Evolutionary conservation across 495 filamentous ascomycete species (phyloP).

Genomic region (Xylaria acuta): DNA sequence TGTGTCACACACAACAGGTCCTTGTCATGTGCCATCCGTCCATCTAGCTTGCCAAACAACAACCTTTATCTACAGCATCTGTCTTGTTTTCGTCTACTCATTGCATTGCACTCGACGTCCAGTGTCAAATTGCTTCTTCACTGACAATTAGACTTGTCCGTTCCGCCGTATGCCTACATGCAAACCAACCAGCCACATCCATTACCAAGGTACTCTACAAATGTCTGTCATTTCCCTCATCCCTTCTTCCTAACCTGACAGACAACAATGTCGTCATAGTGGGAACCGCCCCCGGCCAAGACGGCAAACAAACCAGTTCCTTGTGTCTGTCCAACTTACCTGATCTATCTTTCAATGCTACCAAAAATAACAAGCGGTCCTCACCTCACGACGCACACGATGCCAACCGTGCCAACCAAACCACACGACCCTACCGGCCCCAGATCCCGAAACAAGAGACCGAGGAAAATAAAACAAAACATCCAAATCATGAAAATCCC

Average conservation of each 20-base stretch:
- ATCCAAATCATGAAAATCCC: neutral
- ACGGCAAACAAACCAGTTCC: slow-evolving; percentile 11
- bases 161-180: too few species aligned
- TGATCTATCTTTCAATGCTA: neutral
- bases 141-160: too few species aligned
- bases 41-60: too few species aligned
- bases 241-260: neutral
- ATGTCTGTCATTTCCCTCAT: neutral
- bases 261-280: slow-evolving; percentile 16
- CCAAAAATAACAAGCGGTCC: neutral
- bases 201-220: neutral
- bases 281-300: slow-evolving; percentile 7
- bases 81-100: too few species aligned
- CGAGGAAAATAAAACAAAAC: neutral
- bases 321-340: neutral
- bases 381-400: neutral
- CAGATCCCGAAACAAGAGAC: neutral
- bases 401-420: neutral
- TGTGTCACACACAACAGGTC: neutral
- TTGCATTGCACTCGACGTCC: too few species aligned
- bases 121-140: too few species aligned
- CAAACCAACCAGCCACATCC: neutral
- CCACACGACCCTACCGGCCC: neutral
- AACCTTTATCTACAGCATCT: too few species aligned
- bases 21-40: neutral